These are phyloP conservation scores for Gracilaria domingensis DNA, from an alignment of 23 red algal genomes.

Conservation along the genomic window DNA sequence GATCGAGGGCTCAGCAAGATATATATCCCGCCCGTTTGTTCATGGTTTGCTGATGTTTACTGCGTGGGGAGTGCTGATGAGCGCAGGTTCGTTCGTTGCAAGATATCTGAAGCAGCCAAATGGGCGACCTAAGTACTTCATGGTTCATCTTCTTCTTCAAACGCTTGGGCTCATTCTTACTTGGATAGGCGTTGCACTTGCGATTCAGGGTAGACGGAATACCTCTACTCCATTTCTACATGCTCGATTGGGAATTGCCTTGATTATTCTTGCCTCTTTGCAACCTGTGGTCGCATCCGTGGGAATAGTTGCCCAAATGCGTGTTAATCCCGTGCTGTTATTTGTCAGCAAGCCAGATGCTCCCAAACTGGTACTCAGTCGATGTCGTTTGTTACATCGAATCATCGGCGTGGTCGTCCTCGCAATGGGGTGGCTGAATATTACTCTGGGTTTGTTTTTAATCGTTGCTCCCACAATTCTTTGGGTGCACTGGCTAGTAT, in stretches of 20 bases:
- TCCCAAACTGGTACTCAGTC: constrained; percentile 1
- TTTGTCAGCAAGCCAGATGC: constrained; percentile 3
- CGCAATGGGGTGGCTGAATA: constrained; percentile 31
- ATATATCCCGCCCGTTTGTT: constrained; percentile 40
- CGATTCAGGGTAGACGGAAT: constrained; percentile 33
- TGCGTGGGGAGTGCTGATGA: constrained; percentile 48
- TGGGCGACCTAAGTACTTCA: constrained; percentile 34
- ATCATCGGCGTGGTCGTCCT: constrained; percentile 8
- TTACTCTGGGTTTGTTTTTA: constrained; percentile 47
- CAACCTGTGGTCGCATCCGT: constrained; percentile 37
- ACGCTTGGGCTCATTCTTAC: constrained; percentile 12
- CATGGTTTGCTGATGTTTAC: constrained; percentile 59
- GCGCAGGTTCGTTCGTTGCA: constrained; percentile 21
- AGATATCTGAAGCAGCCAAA: constrained; percentile 48
- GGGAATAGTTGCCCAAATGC: constrained; percentile 39
- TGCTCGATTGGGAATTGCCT: constrained; percentile 37
- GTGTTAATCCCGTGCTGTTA: not conserved
- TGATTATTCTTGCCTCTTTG: constrained; percentile 36
- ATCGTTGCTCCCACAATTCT: constrained; percentile 54
- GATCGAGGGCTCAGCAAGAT: constrained; percentile 1
- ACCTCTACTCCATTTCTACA: constrained; percentile 8
- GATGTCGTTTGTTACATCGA: constrained; percentile 42
- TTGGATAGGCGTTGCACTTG: constrained; percentile 34
- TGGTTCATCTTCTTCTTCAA: constrained; percentile 45
- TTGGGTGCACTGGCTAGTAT: constrained; percentile 63